Percentiles rank a stretch among this genome's conserved stretches.
These are phyloP conservation scores for Phaeotremella fagi DNA, from an alignment of 768 basidiomycete species.

Conservation along the genomic window DNA sequence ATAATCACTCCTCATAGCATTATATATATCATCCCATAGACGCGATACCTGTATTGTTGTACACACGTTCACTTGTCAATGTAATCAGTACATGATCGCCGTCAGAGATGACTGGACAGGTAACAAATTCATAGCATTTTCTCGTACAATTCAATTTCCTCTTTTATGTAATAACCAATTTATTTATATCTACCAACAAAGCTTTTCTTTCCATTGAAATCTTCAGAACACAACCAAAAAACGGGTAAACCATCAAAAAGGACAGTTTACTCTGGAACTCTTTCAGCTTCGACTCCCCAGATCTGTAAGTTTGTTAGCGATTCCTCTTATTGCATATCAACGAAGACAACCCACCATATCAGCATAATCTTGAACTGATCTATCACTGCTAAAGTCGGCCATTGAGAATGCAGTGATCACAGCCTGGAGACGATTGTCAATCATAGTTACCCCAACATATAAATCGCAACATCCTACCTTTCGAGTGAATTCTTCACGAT, in stretches of 20 bases:
- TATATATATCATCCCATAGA: no score
- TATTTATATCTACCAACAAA: no score
- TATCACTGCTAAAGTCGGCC: conserved; percentile 95
- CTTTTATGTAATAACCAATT: no score
- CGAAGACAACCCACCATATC: conserved; percentile 51
- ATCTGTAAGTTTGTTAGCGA: conserved; percentile 18
- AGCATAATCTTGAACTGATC: conserved; percentile 86
- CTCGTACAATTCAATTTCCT: no score
- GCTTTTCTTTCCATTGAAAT: conserved; percentile 1
- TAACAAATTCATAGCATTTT: no score
- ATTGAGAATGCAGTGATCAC: conserved; percentile 56
- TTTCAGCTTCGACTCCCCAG: conserved; percentile 32
- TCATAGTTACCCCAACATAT: not conserved
- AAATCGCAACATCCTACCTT: conserved; percentile 50
- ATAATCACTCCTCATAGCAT: no score
- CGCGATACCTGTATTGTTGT: no score
- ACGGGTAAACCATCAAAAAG: not conserved
- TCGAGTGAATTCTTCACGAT: conserved; percentile 83
- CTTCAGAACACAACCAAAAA: not conserved
- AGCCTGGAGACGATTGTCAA: not conserved
- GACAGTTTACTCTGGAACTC: conserved; percentile 26
- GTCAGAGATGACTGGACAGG: no score
- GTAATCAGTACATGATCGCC: no score
- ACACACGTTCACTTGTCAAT: no score
- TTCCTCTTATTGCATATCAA: not conserved